A percentile compares a stretch with the other conserved stretches of the same genome.
Conservation (phyloP, 345 rosid species). For the Eucalyptus erythrocorys region DNA sequence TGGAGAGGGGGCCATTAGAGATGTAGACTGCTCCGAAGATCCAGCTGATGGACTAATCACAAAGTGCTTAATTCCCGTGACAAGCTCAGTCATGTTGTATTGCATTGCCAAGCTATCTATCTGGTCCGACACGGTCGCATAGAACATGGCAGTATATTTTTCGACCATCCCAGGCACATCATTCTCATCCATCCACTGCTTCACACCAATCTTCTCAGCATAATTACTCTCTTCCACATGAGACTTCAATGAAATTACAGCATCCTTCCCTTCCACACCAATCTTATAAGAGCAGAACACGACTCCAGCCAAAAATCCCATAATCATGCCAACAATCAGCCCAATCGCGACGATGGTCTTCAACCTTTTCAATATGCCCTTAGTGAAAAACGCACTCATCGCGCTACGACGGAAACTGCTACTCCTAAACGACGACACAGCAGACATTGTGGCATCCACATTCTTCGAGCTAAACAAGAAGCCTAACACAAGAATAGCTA, state of each 20-base stretch:
- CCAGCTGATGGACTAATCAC: constrained; percentile 34
- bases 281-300: constrained; percentile 88
- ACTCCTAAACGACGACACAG: constrained; percentile 56
- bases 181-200: constrained; percentile 91
- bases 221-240: constrained; percentile 85
- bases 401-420: constrained; percentile 48
- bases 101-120: constrained; percentile 79
- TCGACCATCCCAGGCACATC: constrained; percentile 89
- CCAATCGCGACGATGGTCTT: constrained; percentile 77
- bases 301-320: constrained; percentile 53
- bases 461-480: constrained; percentile 50
- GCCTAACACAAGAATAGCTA: constrained; percentile 53
- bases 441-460: constrained; percentile 54
- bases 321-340: constrained; percentile 71
- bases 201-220: constrained; percentile 75
- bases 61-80: constrained; percentile 81
- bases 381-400: constrained; percentile 62
- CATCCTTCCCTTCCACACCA: constrained; percentile 89
- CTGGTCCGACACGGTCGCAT: constrained; percentile 64
- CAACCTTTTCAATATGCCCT: constrained; percentile 64
- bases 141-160: constrained; percentile 52
- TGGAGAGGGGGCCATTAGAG: constrained; percentile 51
- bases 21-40: constrained; percentile 36
- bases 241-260: constrained; percentile 63
- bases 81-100: constrained; percentile 89